A percentile compares a stretch with the other conserved stretches of the same genome.
These are phyloP conservation scores for Eutypella sp. DNA, from an alignment of 2,329 filamentous ascomycete genomes.

Conservation along the genomic window DNA sequence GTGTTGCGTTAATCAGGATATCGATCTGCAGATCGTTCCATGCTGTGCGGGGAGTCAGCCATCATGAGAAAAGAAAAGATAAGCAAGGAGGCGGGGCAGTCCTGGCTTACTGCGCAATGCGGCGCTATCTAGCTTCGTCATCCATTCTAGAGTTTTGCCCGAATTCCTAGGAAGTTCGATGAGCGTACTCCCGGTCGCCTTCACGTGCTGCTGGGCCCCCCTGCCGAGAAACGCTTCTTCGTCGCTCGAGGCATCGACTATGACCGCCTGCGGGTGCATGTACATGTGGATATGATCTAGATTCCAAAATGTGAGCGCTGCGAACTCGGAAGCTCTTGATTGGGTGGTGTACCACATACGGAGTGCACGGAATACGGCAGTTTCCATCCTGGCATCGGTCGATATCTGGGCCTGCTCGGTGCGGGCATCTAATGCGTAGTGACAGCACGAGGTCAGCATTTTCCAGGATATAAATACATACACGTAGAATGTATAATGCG, in stretches of 20 bases:
- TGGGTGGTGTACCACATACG: conserved; percentile 34
- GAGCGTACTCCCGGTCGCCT: conserved; percentile 51
- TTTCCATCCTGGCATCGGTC: conserved; percentile 63
- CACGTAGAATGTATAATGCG: too few species aligned
- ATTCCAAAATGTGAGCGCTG: conserved; percentile 14
- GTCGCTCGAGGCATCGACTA: conserved; percentile 61
- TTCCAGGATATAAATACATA: too few species aligned
- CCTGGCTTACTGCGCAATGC: conserved; percentile 61
- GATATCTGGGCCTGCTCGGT: conserved; percentile 69
- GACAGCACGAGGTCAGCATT: conserved; percentile 15
- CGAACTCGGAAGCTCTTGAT: neutral
- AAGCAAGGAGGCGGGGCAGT: too few species aligned
- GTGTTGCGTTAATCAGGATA: conserved; percentile 73
- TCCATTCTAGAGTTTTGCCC: conserved; percentile 65
- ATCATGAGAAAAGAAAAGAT: conserved; percentile 1
- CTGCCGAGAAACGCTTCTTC: conserved; percentile 67
- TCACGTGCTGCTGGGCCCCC: conserved; percentile 52
- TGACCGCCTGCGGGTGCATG: conserved; percentile 71
- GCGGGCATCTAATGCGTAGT: conserved; percentile 57
- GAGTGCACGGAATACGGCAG: conserved; percentile 60
- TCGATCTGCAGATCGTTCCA: conserved; percentile 80
- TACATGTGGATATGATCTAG: conserved; percentile 63
- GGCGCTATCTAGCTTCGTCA: conserved; percentile 69
- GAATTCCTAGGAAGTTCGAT: conserved; percentile 68
- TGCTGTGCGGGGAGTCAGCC: conserved; percentile 37